phyloP scores from a whole-genome alignment of 371 early-diverging fungal species.

The Mucor irregularis region DNA sequence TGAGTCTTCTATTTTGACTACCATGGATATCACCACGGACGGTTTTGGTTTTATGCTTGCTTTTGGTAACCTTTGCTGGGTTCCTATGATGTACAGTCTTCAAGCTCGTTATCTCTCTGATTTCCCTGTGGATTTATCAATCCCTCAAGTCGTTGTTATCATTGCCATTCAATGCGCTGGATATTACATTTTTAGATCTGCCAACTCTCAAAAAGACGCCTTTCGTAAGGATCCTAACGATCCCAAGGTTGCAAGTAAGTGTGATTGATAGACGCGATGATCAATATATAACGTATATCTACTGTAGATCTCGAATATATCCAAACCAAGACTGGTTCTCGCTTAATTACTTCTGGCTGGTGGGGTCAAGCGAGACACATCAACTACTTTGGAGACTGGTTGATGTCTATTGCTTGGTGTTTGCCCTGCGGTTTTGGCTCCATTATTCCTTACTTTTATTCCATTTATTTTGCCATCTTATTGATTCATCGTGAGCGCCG shows the following conservation, averaged over 20 bases:
- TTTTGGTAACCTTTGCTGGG: constrained; percentile 88
- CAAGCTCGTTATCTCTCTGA: constrained; percentile 87
- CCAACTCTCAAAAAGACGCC: constrained; percentile 86
- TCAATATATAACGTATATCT: background rate
- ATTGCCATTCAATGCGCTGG: constrained; percentile 64
- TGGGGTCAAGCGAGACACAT: constrained; percentile 92
- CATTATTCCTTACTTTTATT: constrained; percentile 90
- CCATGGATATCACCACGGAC: constrained; percentile 93
- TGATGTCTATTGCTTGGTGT: constrained; percentile 87
- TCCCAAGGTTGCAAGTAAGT: constrained; percentile 58
- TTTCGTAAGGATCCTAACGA: constrained; percentile 79
- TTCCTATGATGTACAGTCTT: constrained; percentile 86
- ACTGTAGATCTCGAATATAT: constrained; percentile 78
- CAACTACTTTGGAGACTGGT: constrained; percentile 91
- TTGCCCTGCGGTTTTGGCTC: constrained; percentile 68
- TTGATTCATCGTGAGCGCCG: constrained; percentile 86
- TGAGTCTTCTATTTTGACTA: constrained; percentile 84
- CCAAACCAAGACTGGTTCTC: constrained; percentile 75
- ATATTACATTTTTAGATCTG: constrained; percentile 82
- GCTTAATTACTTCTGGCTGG: constrained; percentile 87
- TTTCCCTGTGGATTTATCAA: constrained; percentile 59
- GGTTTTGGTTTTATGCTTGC: constrained; percentile 95
- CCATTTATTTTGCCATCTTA: constrained; percentile 85
- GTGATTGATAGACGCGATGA: background rate
- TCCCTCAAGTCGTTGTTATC: constrained; percentile 41